These are phyloP conservation scores for Vigna mungo DNA, from an alignment of 306 rosid genomes.

Conservation along the genomic window DNA sequence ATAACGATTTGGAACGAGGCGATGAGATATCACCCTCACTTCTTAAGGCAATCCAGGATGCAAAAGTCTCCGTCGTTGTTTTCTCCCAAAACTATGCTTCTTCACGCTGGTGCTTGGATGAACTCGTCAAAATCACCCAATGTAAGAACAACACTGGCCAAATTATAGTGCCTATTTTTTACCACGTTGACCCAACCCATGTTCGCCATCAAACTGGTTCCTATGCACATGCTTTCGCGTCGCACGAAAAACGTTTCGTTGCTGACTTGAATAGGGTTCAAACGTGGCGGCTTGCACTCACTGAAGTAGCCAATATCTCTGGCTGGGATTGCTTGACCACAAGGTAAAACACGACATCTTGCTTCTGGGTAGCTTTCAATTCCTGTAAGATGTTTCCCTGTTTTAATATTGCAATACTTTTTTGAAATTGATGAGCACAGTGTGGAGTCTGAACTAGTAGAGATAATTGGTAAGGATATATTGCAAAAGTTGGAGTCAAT, in stretches of 20 bases:
- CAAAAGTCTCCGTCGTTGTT: slow-evolving; percentile 28
- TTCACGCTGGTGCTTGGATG: slow-evolving; percentile 47
- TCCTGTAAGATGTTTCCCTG: too few relatives aligned
- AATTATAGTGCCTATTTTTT: slow-evolving; percentile 40
- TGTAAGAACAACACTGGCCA: slow-evolving; percentile 33
- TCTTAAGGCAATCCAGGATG: slow-evolving; percentile 33
- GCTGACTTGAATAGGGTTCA: slow-evolving; percentile 12
- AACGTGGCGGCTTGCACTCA: slow-evolving; percentile 36
- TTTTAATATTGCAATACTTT: too few relatives aligned
- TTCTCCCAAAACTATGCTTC: slow-evolving; percentile 42
- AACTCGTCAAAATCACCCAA: slow-evolving; percentile 38
- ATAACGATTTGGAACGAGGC: slow-evolving; percentile 46
- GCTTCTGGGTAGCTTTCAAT: too few relatives aligned
- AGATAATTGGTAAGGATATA: slow-evolving; percentile 41
- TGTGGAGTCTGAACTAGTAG: slow-evolving; percentile 41
- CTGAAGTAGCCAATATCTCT: slow-evolving; percentile 46
- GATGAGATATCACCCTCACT: slow-evolving; percentile 48
- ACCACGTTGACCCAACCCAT: slow-evolving; percentile 34
- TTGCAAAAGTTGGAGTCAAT: slow-evolving; percentile 28
- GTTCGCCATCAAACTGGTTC: slow-evolving; percentile 42
- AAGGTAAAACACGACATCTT: slow-evolving; percentile 27
- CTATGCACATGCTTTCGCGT: slow-evolving; percentile 23
- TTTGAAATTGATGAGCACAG: slow-evolving; percentile 26
- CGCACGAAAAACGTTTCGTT: slow-evolving; percentile 13
- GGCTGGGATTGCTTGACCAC: slow-evolving; percentile 48